A percentile compares a stretch with the other conserved stretches of the same genome.
Conservation (phyloP, 1,139 yeast genomes). For the Candida freyschussii region DNA sequence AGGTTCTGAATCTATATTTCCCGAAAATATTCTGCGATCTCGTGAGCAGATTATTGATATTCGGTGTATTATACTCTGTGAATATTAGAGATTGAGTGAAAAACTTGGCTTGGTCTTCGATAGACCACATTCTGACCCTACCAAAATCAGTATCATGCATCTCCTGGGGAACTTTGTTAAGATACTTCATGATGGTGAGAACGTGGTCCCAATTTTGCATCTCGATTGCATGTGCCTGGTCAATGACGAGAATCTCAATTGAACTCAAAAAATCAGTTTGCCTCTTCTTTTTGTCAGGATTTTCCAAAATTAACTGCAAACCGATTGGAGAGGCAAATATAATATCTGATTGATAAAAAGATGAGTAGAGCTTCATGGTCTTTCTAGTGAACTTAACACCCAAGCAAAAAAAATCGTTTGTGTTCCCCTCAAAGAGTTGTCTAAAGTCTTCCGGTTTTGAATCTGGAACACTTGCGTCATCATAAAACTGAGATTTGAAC, state of each 20-base stretch:
- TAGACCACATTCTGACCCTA: constrained; percentile 87
- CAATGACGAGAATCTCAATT: constrained; percentile 74
- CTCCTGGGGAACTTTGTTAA: constrained; percentile 71
- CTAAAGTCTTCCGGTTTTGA: constrained; percentile 81
- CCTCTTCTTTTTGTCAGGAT: constrained; percentile 50
- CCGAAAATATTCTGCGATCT: constrained; percentile 64
- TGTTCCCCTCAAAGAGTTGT: constrained; percentile 78
- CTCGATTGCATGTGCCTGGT: constrained; percentile 80
- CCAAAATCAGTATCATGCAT: constrained; percentile 86
- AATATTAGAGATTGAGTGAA: constrained; percentile 78
- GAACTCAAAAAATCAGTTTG: constrained; percentile 78
- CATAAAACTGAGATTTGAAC: constrained; percentile 65
- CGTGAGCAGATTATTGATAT: constrained; percentile 60
- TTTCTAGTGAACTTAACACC: constrained; percentile 90
- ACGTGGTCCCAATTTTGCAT: constrained; percentile 96
- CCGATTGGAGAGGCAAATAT: constrained; percentile 93
- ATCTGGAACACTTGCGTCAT: constrained; percentile 42
- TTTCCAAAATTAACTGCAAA: constrained; percentile 62
- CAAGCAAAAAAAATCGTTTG: constrained; percentile 84
- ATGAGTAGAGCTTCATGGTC: constrained; percentile 75
- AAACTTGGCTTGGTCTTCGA: constrained; percentile 73
- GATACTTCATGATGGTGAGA: constrained; percentile 54
- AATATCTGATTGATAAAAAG: constrained; percentile 81
- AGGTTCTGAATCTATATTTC: constrained; percentile 47
- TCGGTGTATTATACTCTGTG: constrained; percentile 74